Conservation (phyloP, 306 rosid genomes). For the Dalbergia cultrata region DNA sequence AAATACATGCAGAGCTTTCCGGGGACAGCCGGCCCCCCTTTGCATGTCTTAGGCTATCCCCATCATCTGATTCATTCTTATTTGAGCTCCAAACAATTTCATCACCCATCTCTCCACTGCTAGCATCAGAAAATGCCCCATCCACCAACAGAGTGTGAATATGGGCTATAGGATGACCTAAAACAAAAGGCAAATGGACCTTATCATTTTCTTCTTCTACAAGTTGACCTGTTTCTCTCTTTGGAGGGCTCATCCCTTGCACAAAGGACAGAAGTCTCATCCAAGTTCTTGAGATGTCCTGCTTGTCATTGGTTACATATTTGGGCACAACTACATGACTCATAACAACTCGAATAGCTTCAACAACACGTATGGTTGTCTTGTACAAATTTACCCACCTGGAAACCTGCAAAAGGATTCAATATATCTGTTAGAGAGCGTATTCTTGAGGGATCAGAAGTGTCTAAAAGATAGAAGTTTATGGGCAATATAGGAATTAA, state of each 20-base stretch:
- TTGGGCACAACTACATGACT: conserved; percentile 80
- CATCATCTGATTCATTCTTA: conserved; percentile 64
- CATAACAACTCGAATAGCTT: conserved; percentile 96
- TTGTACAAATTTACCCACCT: conserved; percentile 74
- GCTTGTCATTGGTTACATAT: conserved; percentile 77
- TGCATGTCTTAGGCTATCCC: conserved; percentile 69
- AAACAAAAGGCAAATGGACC: conserved; percentile 72
- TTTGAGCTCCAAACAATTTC: conserved; percentile 50
- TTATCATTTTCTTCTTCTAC: conserved; percentile 89
- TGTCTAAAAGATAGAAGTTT: too few species aligned
- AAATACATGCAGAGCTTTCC: conserved; percentile 79
- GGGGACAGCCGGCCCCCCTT: conserved; percentile 86
- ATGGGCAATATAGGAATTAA: too few species aligned
- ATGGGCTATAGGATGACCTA: conserved; percentile 78
- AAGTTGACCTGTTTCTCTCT: conserved; percentile 85
- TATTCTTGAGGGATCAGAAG: too few species aligned
- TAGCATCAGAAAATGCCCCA: conserved; percentile 81
- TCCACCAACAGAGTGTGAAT: conserved; percentile 85
- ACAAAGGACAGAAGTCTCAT: conserved; percentile 81
- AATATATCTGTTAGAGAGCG: too few species aligned
- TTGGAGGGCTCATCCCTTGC: conserved; percentile 95
- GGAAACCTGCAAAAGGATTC: conserved; percentile 62
- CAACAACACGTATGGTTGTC: conserved; percentile 81
- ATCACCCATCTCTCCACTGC: conserved; percentile 61
- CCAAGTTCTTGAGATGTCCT: conserved; percentile 86